Base-by-base conservation (phyloP, 148 eudicot genomes). In the Limonium bicolor region DNA sequence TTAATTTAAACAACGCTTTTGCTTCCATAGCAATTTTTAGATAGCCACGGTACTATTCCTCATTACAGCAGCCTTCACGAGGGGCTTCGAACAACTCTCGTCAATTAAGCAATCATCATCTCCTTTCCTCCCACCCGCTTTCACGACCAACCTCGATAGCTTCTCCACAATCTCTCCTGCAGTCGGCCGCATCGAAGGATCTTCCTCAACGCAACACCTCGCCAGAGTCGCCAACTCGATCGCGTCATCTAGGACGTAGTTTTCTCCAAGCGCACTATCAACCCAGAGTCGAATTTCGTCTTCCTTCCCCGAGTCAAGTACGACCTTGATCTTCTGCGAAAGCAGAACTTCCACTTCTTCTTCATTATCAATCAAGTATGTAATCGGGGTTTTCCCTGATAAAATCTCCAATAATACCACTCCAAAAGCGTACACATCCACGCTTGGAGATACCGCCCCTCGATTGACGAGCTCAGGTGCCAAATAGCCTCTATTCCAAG, bases 101-200 rank as follows among this genome's bases (percentile, higher is more conserved):
- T n/a, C n/a, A n/a, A 59, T 53, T 47, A 3, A 51, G n/a, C 28
- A 53, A 9, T 21, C 4, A 18, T 10, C 15, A 48, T 49, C 20
- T 56, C 55, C 46, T 44, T 27, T 16, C 65, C 70, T 18, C 65
- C 65, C 32, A 71, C 67, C 21, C 45, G 52, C 76, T 4, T 69
- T 71, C 6, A 67, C 72, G 3, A 86, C 76, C 53, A 81, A 53
- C 60, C 71, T 71, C 17, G 92, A 69, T 59, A 86, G 53, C 58
- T 68, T 82, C 65, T 70, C 81, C 24, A 82, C 94, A 27, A 86
- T 59, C 36, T 86, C 87, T 20, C 84, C 74, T 0, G 94, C 87
- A 54, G 54, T 75, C 5, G 96, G 96, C 59, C 94, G 61, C 41
- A 33, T 33, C 13, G 40, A 25, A 2, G 82, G 73, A 8, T 78